Base-by-base conservation (phyloP, 2,329 filamentous ascomycete genomes). In the Xenosphaeropsis pyriputrescens region DNA sequence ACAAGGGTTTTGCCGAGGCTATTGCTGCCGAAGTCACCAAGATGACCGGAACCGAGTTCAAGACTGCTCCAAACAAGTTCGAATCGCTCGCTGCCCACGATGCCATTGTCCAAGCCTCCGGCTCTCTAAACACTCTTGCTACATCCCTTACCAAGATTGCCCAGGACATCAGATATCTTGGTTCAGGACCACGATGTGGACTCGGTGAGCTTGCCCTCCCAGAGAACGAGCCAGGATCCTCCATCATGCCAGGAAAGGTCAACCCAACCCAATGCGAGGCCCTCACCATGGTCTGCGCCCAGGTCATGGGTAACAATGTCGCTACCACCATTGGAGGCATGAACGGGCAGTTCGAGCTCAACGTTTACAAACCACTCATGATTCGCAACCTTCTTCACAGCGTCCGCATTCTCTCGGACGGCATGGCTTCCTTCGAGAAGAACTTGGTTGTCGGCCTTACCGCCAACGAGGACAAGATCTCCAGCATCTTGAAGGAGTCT, bases 231-330 rank as follows among this genome's bases (percentile, higher is more conserved):
- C 91, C 91, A 26, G 89, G 89, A 46, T 91, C 82, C 55, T 93
- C 84, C 51, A 96, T 98, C 69, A 98, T 98, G 91, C 91, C 91
- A 33, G 91, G 91, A 55, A 98, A 98, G 70, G 91, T 98, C 59
- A 98, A 98, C 70, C 91, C 91, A 22, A 98, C 91, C 22, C 91
- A 98, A 66, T 94, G 86, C 64, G 91, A 98, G 70, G 84, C 86
- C 44, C 67, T 98, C 60, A 96, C 91, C 51, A 98, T 98, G 91
- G 70, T 96, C 43, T 95, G 89, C 67, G 77, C 85, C 15, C 91
- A 98, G 64, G 89, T 98, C 44, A 94, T 96, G 73, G 91, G 91
- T 55, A 98, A 98, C 72, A 79, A 96, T 58, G 81, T 86, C 38
- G 85, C 91, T 29, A 79, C 85, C 43, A 95, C 89, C 19, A 85